Evolutionary conservation across 1,284 basidiomycete species (phyloP).

Genomic region (Moniliella sp.): DNA sequence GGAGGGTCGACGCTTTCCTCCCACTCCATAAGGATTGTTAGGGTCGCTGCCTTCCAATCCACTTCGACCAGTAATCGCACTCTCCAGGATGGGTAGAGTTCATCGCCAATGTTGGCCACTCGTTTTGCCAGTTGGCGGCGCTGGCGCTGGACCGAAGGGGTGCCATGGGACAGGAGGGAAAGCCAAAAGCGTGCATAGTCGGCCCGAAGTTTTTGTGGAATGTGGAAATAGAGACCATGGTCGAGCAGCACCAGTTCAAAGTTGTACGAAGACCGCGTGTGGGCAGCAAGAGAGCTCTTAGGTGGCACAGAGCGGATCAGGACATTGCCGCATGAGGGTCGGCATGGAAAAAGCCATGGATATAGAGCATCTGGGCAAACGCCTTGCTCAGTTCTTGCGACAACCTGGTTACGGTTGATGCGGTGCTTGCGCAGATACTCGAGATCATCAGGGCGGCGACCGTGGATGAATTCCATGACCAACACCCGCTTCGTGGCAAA

Average conservation of each 20-base stretch:
- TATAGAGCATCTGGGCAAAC: constrained; percentile 85
- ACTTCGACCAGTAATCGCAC: constrained; percentile 27
- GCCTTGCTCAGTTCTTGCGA: constrained; percentile 52
- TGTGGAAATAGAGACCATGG: constrained; percentile 32
- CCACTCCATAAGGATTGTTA: constrained; percentile 21
- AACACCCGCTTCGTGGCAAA: constrained; percentile 61
- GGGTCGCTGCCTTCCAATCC: constrained; percentile 30
- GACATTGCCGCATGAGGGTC: constrained; percentile 49
- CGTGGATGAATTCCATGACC: constrained; percentile 74
- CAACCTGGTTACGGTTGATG: constrained; percentile 83
- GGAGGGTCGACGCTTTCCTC: constrained; percentile 12
- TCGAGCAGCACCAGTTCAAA: constrained; percentile 31
- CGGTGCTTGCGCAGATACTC: constrained; percentile 57
- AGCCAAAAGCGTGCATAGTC: constrained; percentile 33
- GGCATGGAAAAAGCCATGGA: constrained; percentile 50
- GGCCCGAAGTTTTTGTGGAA: constrained; percentile 21
- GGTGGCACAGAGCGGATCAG: constrained; percentile 45
- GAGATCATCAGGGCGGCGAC: constrained; percentile 70
- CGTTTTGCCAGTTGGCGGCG: constrained; percentile 23
- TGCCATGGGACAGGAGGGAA: constrained; percentile 18
- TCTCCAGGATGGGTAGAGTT: constrained; percentile 30
- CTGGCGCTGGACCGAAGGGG: constrained; percentile 16
- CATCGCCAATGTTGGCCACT: constrained; percentile 29
- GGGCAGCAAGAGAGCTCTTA: too few species aligned
- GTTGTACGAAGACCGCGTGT: constrained; percentile 24